Evolutionary conservation across 108 stramenopile species (phyloP).

Genomic region (Mayamaea pseudoterrestris): DNA sequence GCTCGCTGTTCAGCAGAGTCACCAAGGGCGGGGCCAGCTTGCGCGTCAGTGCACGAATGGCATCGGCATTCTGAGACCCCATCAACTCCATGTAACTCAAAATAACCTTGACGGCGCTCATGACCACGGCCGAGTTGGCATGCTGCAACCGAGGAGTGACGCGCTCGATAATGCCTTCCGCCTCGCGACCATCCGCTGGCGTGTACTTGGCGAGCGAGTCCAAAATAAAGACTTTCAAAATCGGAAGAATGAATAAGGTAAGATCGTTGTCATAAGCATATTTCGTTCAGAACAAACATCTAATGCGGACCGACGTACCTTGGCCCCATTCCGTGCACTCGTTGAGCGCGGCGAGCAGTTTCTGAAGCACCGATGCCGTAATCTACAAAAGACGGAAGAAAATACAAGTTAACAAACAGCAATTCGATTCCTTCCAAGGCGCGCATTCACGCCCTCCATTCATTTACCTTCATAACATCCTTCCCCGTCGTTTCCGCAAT

Average conservation of each 20-base stretch:
- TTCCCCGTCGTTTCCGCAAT: conserved; percentile 91
- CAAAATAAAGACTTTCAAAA: conserved; percentile 98
- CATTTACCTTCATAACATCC: conserved; percentile 97
- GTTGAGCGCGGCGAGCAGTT: conserved; percentile 95
- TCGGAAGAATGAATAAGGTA: no score
- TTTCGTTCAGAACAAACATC: no score
- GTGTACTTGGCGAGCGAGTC: conserved; percentile 95
- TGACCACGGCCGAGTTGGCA: conserved; percentile 98
- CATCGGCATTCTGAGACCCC: conserved; percentile 52
- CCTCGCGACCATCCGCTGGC: conserved; percentile 85
- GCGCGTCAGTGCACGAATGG: conserved; percentile 70
- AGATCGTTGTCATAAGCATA: no score
- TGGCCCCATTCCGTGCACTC: conserved; percentile 99
- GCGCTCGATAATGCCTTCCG: conserved; percentile 97
- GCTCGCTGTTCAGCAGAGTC: conserved; percentile 92
- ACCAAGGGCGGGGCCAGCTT: conserved; percentile 99
- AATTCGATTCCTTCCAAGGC: no score
- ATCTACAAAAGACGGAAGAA: no score
- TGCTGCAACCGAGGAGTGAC: conserved; percentile 97
- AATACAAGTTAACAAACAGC: no score
- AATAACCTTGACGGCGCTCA: conserved; percentile 97
- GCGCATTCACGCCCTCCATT: no score
- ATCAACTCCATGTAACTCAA: conserved; percentile 93
- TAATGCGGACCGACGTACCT: no score
- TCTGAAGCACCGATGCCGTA: conserved; percentile 86